A percentile compares a stretch with the other conserved stretches of the same genome.
Conservation (phyloP, 108 stramenopile genomes). For the Chaetoceros tenuissimus region DNA sequence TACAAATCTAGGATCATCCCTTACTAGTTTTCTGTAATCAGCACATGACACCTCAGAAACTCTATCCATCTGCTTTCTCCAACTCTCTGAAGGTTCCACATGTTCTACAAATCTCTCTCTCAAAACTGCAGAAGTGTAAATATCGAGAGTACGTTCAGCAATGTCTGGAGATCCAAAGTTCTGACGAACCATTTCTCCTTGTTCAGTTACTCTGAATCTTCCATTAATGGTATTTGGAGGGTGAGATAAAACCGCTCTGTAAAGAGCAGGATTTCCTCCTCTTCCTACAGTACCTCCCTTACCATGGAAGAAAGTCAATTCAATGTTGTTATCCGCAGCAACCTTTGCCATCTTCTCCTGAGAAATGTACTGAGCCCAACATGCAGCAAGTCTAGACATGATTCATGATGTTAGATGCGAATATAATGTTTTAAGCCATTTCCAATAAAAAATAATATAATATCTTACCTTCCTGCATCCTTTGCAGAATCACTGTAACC, state of each 20-base stretch:
- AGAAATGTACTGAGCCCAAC: slow-evolving; percentile 92
- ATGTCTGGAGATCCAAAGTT: slow-evolving; percentile 90
- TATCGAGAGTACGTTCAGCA: slow-evolving; percentile 89
- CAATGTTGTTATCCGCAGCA: slow-evolving; percentile 65
- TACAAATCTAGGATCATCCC: slow-evolving; percentile 88
- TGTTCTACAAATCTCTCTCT: slow-evolving; percentile 72
- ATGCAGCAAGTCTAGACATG: slow-evolving; percentile 66
- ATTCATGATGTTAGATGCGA: not conserved
- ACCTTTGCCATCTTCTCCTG: slow-evolving; percentile 85
- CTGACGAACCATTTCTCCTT: slow-evolving; percentile 98
- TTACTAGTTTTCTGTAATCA: slow-evolving; percentile 79
- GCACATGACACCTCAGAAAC: slow-evolving; percentile 68
- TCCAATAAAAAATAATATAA: not conserved
- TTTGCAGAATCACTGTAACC: slow-evolving; percentile 96
- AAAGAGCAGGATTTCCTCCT: slow-evolving; percentile 87
- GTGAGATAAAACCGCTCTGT: slow-evolving; percentile 83
- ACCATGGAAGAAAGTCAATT: slow-evolving; percentile 95
- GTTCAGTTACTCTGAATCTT: slow-evolving; percentile 97
- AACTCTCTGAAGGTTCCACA: slow-evolving; percentile 55
- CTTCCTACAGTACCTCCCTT: slow-evolving; percentile 97
- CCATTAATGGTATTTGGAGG: slow-evolving; percentile 95
- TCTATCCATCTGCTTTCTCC: slow-evolving; percentile 81
- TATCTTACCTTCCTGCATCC: slow-evolving; percentile 72
- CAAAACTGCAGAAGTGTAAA: slow-evolving; percentile 92
- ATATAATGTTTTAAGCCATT: no score